A percentile compares a stretch with the other conserved stretches of the same genome.
Conservation (phyloP, 2,329 filamentous ascomycete species). For the Diaporthe vexans region DNA sequence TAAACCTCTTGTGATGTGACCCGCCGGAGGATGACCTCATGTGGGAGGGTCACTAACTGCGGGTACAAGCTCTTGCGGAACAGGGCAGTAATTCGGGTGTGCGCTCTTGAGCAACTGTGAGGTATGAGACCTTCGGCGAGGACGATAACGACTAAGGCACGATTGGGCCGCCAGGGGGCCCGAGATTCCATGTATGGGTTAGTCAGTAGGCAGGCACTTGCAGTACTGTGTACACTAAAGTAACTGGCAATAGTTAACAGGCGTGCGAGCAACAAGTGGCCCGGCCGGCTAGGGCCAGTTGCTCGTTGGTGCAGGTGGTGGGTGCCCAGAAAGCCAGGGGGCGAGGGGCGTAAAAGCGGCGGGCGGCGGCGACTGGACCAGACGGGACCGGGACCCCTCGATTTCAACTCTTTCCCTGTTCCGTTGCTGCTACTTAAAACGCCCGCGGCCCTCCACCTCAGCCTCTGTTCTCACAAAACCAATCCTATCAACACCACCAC, state of each 20-base stretch:
- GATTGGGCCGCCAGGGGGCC: neutral
- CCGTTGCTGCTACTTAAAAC: conserved; percentile 33
- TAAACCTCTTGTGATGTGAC: neutral
- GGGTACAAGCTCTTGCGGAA: neutral
- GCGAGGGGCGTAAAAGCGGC: conserved; percentile 17
- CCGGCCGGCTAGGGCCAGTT: no score
- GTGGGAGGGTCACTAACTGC: neutral
- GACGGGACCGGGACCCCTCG: conserved; percentile 1
- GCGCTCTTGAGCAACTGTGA: neutral
- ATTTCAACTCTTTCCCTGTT: conserved; percentile 32
- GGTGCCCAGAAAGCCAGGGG: neutral
- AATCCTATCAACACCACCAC: conserved; percentile 26
- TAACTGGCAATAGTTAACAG: no score
- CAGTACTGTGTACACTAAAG: no score
- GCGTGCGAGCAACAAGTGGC: no score
- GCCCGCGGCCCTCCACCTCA: no score
- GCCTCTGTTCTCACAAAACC: conserved; percentile 24
- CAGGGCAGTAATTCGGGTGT: neutral
- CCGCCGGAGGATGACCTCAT: neutral
- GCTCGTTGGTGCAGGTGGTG: neutral
- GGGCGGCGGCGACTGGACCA: neutral
- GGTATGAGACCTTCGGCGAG: conserved; percentile 24
- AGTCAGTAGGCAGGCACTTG: neutral
- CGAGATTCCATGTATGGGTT: no score
- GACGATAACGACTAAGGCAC: neutral